Percentiles rank a stretch among this genome's conserved stretches.
Conservation (phyloP, 73 alveolate species). For the Tetrahymena borealis region DNA sequence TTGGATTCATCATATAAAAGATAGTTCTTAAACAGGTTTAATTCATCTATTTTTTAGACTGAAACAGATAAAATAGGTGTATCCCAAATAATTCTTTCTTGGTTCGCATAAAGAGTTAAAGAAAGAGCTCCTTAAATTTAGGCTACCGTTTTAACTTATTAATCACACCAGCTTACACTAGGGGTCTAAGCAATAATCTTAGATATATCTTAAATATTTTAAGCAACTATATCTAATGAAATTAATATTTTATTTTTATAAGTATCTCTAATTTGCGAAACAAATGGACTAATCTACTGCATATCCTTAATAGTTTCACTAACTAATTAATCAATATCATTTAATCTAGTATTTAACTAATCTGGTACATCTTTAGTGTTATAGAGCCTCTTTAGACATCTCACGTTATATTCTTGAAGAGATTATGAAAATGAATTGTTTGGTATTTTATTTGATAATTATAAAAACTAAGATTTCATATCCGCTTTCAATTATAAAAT, state of each 20-base stretch:
- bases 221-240: background rate
- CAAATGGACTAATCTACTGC: background rate
- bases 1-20: background rate
- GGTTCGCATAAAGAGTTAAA: background rate
- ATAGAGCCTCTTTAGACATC: background rate
- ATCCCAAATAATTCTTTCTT: background rate
- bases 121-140: background rate
- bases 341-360: background rate
- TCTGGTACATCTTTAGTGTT: background rate
- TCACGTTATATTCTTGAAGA: background rate
- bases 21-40: background rate
- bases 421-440: background rate
- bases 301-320: background rate
- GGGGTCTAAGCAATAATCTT: background rate
- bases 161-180: background rate
- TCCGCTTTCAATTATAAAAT: background rate
- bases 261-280: background rate
- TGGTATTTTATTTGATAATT: background rate
- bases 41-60: background rate
- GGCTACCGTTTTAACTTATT: background rate
- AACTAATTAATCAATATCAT: background rate
- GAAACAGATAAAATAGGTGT: background rate
- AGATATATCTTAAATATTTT: background rate
- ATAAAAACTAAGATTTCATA: background rate
- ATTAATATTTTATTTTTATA: background rate